A percentile compares a stretch with the other conserved stretches of the same genome.
Evolutionary conservation across 108 stramenopile species (phyloP).

Genomic region (Stephanodiscus triporus): DNA sequence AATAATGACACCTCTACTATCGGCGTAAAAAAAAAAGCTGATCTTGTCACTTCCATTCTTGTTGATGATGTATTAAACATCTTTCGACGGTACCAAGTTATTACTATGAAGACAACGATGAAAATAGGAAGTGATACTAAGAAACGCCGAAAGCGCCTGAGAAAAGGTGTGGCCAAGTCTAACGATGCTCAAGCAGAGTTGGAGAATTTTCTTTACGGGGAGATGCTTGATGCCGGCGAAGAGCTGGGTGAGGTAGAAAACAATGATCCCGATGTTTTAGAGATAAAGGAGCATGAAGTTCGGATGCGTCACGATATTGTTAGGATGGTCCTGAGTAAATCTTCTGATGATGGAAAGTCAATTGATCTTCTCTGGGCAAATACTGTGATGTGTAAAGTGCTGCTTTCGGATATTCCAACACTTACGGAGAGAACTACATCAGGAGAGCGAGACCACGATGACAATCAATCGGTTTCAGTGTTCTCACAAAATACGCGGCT

Average conservation of each 20-base stretch:
- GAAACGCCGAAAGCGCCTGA: constrained; percentile 30
- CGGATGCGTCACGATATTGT: constrained; percentile 35
- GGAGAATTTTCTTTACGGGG: constrained; percentile 43
- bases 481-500: not conserved
- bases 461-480: not conserved
- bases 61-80: constrained; percentile 29
- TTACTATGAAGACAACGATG: constrained; percentile 33
- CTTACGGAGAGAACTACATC: not conserved
- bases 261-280: not conserved
- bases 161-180: constrained; percentile 8
- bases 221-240: constrained; percentile 22
- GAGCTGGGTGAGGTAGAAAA: constrained; percentile 25
- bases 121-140: constrained; percentile 19
- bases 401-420: constrained; percentile 11
- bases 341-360: not conserved
- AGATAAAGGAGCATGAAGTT: constrained; percentile 39
- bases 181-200: constrained; percentile 27
- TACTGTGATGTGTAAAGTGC: constrained; percentile 13
- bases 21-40: constrained; percentile 7
- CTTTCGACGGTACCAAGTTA: constrained; percentile 42
- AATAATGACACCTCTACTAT: not conserved
- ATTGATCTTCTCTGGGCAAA: constrained; percentile 3
- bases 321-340: constrained; percentile 5
- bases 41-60: constrained; percentile 34
- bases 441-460: not conserved